Conservation (phyloP, 768 basidiomycete species). For the Trametes maxima region DNA sequence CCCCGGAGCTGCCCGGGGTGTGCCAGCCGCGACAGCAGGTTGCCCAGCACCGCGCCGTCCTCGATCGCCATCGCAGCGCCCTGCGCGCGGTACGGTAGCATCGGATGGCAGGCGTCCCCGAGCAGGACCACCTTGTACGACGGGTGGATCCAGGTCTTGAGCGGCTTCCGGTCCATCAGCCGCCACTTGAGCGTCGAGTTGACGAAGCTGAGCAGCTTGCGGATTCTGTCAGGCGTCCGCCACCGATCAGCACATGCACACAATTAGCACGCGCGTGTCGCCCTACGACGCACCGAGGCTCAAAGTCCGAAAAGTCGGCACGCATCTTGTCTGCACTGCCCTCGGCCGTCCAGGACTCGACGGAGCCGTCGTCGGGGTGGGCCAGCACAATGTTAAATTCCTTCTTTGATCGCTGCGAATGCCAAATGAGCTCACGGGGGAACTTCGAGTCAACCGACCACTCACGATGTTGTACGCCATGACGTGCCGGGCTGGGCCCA, state of each 20-base stretch:
- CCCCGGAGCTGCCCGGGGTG: slow-evolving; percentile 43
- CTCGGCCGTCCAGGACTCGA: slow-evolving; percentile 46
- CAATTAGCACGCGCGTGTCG: neutral
- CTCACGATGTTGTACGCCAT: slow-evolving; percentile 49
- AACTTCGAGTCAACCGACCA: slow-evolving; percentile 1
- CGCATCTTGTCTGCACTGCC: slow-evolving; percentile 48
- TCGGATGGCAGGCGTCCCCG: slow-evolving; percentile 47
- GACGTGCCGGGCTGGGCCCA: slow-evolving; percentile 52
- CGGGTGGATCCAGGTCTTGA: slow-evolving; percentile 42
- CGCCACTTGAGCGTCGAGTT: slow-evolving; percentile 45
- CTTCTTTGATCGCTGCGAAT: slow-evolving; percentile 35
- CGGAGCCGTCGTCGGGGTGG: slow-evolving; percentile 42
- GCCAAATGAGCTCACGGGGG: neutral
- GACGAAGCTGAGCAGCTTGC: slow-evolving; percentile 40
- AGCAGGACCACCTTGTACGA: slow-evolving; percentile 38
- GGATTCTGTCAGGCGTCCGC: slow-evolving; percentile 28
- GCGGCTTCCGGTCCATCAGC: slow-evolving; percentile 44
- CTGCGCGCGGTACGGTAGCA: slow-evolving; percentile 48
- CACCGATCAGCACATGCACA: neutral
- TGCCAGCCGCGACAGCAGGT: slow-evolving; percentile 51
- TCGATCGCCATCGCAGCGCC: slow-evolving; percentile 52
- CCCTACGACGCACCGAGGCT: slow-evolving; percentile 37
- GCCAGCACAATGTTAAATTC: slow-evolving; percentile 41
- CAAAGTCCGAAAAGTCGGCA: slow-evolving; percentile 43
- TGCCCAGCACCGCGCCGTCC: slow-evolving; percentile 49